Evolutionary conservation across 2,329 filamentous ascomycete genomes (phyloP).

Genomic region (Nothomitra cinnamomea): DNA sequence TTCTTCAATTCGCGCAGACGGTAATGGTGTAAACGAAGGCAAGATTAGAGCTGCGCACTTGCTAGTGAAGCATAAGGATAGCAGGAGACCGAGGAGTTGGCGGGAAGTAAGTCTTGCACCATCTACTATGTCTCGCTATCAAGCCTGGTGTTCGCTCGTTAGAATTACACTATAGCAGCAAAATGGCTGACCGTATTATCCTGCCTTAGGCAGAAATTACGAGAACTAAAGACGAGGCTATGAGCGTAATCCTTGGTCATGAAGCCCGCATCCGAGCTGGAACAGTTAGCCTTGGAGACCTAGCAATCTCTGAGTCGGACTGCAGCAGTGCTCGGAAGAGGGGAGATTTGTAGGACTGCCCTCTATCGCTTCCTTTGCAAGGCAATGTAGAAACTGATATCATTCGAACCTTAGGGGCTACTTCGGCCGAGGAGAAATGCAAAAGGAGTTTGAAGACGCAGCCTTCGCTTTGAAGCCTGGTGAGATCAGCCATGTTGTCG

Average conservation of each 20-base stretch:
- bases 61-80: slow-evolving; percentile 82
- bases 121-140: neutral
- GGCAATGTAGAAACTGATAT: slow-evolving; percentile 11
- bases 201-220: slow-evolving; percentile 57
- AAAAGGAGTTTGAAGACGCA: slow-evolving; percentile 94
- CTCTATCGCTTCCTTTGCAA: slow-evolving; percentile 11
- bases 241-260: slow-evolving; percentile 56
- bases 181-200: neutral
- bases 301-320: slow-evolving; percentile 80
- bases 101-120: slow-evolving; percentile 40
- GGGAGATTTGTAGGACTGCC: slow-evolving; percentile 57
- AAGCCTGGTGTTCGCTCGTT: no score
- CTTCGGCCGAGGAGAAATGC: slow-evolving; percentile 92
- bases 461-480: slow-evolving; percentile 79
- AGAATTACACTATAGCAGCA: neutral
- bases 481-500: slow-evolving; percentile 71
- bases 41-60: slow-evolving; percentile 91
- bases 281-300: slow-evolving; percentile 53
- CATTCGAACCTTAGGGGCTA: slow-evolving; percentile 45
- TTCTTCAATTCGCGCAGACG: slow-evolving; percentile 23
- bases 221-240: slow-evolving; percentile 72
- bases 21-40: slow-evolving; percentile 37
- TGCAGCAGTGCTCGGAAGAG: slow-evolving; percentile 90
- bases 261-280: slow-evolving; percentile 61
- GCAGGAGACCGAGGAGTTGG: slow-evolving; percentile 84